Percentiles rank a stretch among this genome's conserved stretches.
Evolutionary conservation across 2,329 filamentous ascomycete species (phyloP).

Genomic region (Penicillium sp.): DNA sequence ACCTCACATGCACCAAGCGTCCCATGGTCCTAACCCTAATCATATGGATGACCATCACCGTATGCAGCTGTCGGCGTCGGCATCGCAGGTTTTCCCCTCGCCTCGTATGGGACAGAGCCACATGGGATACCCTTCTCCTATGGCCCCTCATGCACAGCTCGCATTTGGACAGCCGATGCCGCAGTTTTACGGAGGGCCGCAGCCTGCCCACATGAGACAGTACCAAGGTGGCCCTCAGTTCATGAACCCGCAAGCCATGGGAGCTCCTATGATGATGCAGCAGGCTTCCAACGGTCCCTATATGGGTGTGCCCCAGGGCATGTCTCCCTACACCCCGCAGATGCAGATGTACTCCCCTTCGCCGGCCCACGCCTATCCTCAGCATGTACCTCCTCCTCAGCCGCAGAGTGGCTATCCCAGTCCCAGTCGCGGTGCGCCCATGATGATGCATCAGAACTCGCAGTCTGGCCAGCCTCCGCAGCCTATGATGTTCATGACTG

Average conservation of each 20-base stretch:
- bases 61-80: slow-evolving; percentile 80
- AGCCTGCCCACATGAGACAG: slow-evolving; percentile 66
- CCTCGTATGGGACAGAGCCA: slow-evolving; percentile 67
- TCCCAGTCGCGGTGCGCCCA: slow-evolving; percentile 75
- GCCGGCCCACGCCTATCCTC: slow-evolving; percentile 63
- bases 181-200: slow-evolving; percentile 64
- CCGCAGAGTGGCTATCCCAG: slow-evolving; percentile 77
- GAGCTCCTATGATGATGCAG: slow-evolving; percentile 77
- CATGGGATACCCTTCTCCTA: slow-evolving; percentile 64
- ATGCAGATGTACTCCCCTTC: slow-evolving; percentile 80
- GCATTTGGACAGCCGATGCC: slow-evolving; percentile 68
- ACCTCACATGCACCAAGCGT: slow-evolving; percentile 71
- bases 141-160: slow-evolving; percentile 65
- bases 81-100: slow-evolving; percentile 78
- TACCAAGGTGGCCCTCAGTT: slow-evolving; percentile 70
- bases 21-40: slow-evolving; percentile 63
- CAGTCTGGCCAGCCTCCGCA: slow-evolving; percentile 75
- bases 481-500: slow-evolving; percentile 70
- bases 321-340: slow-evolving; percentile 64
- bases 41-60: slow-evolving; percentile 77
- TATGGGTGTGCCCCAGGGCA: slow-evolving; percentile 66
- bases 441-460: slow-evolving; percentile 93
- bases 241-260: slow-evolving; percentile 69
- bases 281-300: slow-evolving; percentile 63
- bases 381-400: slow-evolving; percentile 48